Evolutionary conservation across 2,329 filamentous ascomycete genomes (phyloP).

Genomic region (Pyricularia grisea): DNA sequence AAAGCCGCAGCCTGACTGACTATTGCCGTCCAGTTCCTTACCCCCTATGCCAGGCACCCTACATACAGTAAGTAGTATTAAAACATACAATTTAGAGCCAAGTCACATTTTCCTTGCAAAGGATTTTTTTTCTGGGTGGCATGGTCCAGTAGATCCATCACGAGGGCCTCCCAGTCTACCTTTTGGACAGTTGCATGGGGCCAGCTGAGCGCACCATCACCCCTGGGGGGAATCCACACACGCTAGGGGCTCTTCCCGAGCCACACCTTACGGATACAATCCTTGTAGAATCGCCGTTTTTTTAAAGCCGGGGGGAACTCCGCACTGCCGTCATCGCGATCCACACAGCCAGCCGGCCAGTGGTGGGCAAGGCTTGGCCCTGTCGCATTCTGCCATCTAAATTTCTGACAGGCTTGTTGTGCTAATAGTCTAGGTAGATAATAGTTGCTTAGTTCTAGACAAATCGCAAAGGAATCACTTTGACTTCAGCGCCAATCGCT

Average conservation of each 20-base stretch:
- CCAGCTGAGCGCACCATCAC: not conserved
- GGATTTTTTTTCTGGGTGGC: not conserved
- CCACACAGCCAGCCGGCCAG: not conserved
- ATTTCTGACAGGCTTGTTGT: not conserved
- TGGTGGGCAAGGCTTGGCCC: too few relatives aligned
- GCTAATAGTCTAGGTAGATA: not conserved
- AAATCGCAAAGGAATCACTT: not conserved
- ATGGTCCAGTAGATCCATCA: not conserved
- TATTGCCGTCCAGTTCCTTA: not conserved
- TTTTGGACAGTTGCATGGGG: not conserved
- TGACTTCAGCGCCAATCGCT: not conserved
- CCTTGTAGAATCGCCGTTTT: not conserved
- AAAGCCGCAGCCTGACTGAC: not conserved
- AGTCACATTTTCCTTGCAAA: not conserved
- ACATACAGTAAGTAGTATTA: not conserved
- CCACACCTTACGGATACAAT: not conserved
- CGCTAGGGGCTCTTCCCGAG: not conserved
- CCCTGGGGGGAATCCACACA: not conserved
- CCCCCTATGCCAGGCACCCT: not conserved
- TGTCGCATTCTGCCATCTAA: not conserved
- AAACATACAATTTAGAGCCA: not conserved
- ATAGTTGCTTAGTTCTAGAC: not conserved
- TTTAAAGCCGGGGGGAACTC: not conserved
- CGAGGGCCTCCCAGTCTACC: not conserved
- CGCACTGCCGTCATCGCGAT: not conserved